A percentile compares a stretch with the other conserved stretches of the same genome.
Evolutionary conservation across 2,329 filamentous ascomycete species (phyloP).

Genomic region (Aspergillus novoparasiticus): DNA sequence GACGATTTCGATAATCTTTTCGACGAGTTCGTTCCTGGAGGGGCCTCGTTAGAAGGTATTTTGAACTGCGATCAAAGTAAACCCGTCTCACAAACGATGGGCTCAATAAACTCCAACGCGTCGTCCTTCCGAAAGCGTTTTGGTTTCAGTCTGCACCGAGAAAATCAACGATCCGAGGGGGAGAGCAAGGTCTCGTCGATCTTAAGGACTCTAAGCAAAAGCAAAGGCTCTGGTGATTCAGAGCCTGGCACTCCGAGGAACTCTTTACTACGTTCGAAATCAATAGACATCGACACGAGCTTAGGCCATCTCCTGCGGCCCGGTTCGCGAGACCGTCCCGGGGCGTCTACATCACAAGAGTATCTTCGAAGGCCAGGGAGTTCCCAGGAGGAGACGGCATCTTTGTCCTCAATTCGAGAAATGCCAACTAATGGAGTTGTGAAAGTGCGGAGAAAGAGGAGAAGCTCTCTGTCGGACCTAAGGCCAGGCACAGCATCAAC

Average conservation of each 20-base stretch:
- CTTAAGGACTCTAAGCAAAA: slow-evolving; percentile 88
- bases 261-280: slow-evolving; percentile 70
- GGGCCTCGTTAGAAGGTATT: slow-evolving; percentile 45
- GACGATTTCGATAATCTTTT: slow-evolving; percentile 91
- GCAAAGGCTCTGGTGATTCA: slow-evolving; percentile 62
- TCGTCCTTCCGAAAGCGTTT: slow-evolving; percentile 85
- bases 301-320: slow-evolving; percentile 53
- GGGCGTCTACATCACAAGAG: slow-evolving; percentile 52
- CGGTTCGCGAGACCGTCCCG: slow-evolving; percentile 57
- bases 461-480: slow-evolving; percentile 89
- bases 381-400: slow-evolving; percentile 50
- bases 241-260: slow-evolving; percentile 70
- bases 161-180: slow-evolving; percentile 74
- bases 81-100: slow-evolving; percentile 64
- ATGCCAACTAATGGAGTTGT: slow-evolving; percentile 47
- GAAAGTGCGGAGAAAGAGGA: slow-evolving; percentile 71
- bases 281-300: slow-evolving; percentile 69
- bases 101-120: slow-evolving; percentile 80
- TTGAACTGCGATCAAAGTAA: slow-evolving; percentile 59
- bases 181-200: slow-evolving; percentile 74
- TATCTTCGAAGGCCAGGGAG: slow-evolving; percentile 47
- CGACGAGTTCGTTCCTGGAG: slow-evolving; percentile 59
- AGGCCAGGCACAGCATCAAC: slow-evolving; percentile 66
- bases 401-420: slow-evolving; percentile 55
- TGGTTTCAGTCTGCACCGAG: slow-evolving; percentile 75